Evolutionary conservation across 768 basidiomycete genomes (phyloP).

Genomic region (Psilocybe cubensis): DNA sequence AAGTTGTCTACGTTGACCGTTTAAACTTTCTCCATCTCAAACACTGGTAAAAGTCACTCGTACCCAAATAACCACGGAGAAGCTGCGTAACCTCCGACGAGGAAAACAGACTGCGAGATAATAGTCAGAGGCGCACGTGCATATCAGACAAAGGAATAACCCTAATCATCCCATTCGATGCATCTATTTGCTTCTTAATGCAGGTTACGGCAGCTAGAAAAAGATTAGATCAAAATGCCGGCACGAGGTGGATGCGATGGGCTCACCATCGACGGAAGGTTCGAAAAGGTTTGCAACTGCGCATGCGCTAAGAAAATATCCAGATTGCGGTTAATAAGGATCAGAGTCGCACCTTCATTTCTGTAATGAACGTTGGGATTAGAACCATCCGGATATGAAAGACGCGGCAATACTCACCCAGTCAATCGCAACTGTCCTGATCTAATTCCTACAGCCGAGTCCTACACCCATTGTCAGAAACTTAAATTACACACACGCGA

Average conservation of each 20-base stretch:
- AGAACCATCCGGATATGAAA: background rate
- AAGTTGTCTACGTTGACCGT: slow-evolving; percentile 47
- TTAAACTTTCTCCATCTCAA: background rate
- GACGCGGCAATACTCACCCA: slow-evolving; percentile 48
- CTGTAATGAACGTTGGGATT: slow-evolving; percentile 20
- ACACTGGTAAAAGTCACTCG: slow-evolving; percentile 14
- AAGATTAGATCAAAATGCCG: background rate
- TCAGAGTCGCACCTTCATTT: slow-evolving; percentile 30
- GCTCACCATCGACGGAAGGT: slow-evolving; percentile 66
- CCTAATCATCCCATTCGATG: slow-evolving; percentile 68
- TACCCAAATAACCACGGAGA: slow-evolving; percentile 76
- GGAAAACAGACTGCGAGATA: slow-evolving; percentile 66
- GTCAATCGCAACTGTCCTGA: slow-evolving; percentile 72
- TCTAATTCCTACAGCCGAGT: slow-evolving; percentile 68
- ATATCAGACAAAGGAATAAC: slow-evolving; percentile 32
- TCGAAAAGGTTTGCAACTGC: slow-evolving; percentile 76
- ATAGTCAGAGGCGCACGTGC: background rate
- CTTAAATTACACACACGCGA: background rate
- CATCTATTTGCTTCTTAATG: slow-evolving; percentile 72
- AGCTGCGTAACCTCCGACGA: slow-evolving; percentile 84
- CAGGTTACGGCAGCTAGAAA: slow-evolving; percentile 61
- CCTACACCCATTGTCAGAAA: slow-evolving; percentile 28
- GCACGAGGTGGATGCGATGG: background rate
- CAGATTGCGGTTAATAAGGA: background rate
- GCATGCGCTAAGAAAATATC: too few species aligned